Conservation (phyloP, 257 asterid species). For the Euphrasia confusa region DNA sequence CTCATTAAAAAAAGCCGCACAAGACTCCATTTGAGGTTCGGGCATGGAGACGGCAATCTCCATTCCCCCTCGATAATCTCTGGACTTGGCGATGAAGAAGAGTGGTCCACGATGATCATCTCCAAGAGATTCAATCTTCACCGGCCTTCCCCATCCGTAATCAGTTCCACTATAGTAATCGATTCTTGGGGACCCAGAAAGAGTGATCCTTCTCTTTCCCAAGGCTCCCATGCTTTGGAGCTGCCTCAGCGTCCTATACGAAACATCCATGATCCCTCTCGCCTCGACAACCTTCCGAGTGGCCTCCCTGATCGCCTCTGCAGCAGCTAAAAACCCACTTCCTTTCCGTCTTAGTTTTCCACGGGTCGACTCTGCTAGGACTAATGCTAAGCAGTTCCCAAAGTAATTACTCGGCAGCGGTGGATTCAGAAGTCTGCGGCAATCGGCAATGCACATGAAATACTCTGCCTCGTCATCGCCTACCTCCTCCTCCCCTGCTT, state of each 20-base stretch:
- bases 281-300: not conserved
- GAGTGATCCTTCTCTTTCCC: not conserved
- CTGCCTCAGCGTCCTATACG: not conserved
- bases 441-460: not conserved
- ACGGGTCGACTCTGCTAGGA: constrained; percentile 7
- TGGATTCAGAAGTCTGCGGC: constrained; percentile 1
- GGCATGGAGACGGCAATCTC: no score
- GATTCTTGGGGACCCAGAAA: not conserved
- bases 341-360: constrained; percentile 1
- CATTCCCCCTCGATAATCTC: constrained; percentile 14
- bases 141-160: constrained; percentile 26
- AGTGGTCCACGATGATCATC: not conserved
- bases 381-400: constrained; percentile 15
- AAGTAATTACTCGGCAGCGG: constrained; percentile 16
- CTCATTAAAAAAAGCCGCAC: no score
- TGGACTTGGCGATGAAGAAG: not conserved
- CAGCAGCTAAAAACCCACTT: constrained; percentile 11
- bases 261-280: not conserved
- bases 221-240: not conserved
- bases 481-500: not conserved
- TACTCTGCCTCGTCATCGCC: not conserved
- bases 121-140: not conserved
- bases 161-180: constrained; percentile 11
- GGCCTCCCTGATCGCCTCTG: constrained; percentile 6
- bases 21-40: no score